phyloP scores from a whole-genome alignment of 352 stramenopile species.

The Phytopythium vexans region DNA sequence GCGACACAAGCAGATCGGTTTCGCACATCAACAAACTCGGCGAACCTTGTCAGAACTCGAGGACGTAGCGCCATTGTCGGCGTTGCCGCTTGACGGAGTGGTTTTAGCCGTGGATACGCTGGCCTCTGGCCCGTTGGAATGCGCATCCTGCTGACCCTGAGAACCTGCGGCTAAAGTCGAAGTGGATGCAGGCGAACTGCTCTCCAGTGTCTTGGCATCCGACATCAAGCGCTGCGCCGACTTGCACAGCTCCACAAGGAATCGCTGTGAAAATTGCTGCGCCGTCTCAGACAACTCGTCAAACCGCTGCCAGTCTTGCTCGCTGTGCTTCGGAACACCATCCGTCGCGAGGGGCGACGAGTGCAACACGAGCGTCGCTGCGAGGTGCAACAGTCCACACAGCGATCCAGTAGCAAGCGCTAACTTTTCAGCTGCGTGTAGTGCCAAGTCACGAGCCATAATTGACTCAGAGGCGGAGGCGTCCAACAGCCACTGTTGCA shows the following conservation, averaged over 20 bases:
- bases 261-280: slow-evolving; percentile 28
- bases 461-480: slow-evolving; percentile 43
- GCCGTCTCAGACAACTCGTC: slow-evolving; percentile 52
- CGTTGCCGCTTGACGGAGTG: no score
- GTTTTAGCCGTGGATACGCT: no score
- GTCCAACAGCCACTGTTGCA: slow-evolving; percentile 68
- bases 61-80: no score
- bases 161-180: no score
- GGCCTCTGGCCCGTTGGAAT: no score
- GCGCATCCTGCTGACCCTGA: no score
- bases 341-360: slow-evolving; percentile 4
- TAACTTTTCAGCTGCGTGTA: slow-evolving; percentile 58
- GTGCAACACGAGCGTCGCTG: slow-evolving; percentile 64
- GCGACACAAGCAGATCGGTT: no score
- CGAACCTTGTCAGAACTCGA: no score
- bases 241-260: slow-evolving; percentile 44
- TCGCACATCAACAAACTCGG: no score
- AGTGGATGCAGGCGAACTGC: no score
- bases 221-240: slow-evolving; percentile 52
- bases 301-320: slow-evolving; percentile 48
- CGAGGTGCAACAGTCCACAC: slow-evolving; percentile 70
- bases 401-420: slow-evolving; percentile 76
- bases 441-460: slow-evolving; percentile 55
- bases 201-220: slow-evolving; percentile 7
- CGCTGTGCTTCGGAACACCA: slow-evolving; percentile 20